Percentiles rank a stretch among this genome's conserved stretches.
These are phyloP conservation scores for Zygoascus sp. DNA, from an alignment of 1,139 yeast genomes.

Conservation along the genomic window DNA sequence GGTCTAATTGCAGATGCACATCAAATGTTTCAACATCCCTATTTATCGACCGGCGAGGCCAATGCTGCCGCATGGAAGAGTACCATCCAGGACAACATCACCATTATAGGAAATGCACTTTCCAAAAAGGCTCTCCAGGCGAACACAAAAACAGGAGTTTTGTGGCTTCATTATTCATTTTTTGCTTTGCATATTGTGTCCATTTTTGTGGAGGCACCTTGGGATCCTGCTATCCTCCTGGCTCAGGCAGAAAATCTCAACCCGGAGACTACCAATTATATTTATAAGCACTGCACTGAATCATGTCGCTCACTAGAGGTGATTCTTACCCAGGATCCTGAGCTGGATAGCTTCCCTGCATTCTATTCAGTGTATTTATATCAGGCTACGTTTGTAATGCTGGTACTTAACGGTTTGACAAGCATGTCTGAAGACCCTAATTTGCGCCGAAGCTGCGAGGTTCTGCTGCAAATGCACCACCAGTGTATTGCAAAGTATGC, in stretches of 20 bases:
- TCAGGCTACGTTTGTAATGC: constrained; percentile 6
- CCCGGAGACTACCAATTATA: background rate
- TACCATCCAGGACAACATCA: constrained; percentile 4
- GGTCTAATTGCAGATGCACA: constrained; percentile 9
- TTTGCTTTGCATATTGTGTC: constrained; percentile 8
- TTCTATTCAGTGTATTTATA: constrained; percentile 6
- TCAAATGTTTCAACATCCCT: constrained; percentile 11
- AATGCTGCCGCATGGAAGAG: constrained; percentile 4
- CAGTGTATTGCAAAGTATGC: constrained; percentile 1
- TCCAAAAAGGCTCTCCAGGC: background rate
- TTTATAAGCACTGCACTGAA: background rate
- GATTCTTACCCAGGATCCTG: constrained; percentile 3
- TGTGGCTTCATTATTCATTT: constrained; percentile 3
- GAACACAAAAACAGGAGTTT: background rate
- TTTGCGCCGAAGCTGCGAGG: constrained; percentile 1
- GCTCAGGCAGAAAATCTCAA: constrained; percentile 7
- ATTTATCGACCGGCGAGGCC: constrained; percentile 2
- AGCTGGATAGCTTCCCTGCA: constrained; percentile 6
- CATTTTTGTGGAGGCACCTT: constrained; percentile 8
- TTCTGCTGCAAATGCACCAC: constrained; percentile 3
- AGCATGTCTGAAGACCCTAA: background rate
- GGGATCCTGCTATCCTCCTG: constrained; percentile 9
- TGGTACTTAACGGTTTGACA: constrained; percentile 1
- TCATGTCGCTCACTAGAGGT: constrained; percentile 2
- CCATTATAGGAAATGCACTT: background rate